Evolutionary conservation across 306 rosid species (phyloP).

Genomic region (Pterocarpus santalinus): DNA sequence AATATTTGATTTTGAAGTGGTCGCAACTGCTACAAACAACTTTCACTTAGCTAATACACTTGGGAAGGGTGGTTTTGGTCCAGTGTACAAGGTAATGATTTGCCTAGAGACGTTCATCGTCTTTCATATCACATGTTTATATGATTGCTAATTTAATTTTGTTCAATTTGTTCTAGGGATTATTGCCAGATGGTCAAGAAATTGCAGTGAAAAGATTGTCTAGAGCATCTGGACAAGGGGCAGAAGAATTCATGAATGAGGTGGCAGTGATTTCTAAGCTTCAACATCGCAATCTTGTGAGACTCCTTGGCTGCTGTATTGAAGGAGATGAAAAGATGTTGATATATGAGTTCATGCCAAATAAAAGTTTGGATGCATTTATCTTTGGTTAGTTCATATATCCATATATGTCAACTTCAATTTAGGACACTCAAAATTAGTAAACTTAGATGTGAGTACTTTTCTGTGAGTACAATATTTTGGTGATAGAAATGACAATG

Average conservation of each 20-base stretch:
- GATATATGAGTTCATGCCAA: conserved; percentile 62
- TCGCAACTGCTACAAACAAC: conserved; percentile 56
- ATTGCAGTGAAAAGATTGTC: conserved; percentile 61
- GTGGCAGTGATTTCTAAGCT: conserved; percentile 59
- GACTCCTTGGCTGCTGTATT: conserved; percentile 54
- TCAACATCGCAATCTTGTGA: conserved; percentile 66
- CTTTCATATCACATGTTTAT: neutral
- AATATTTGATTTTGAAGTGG: conserved; percentile 44
- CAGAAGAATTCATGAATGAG: conserved; percentile 60
- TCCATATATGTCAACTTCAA: neutral
- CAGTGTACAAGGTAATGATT: conserved; percentile 49
- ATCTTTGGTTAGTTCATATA: conserved; percentile 52
- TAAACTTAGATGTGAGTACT: neutral
- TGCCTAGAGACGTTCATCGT: neutral
- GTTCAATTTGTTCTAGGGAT: conserved; percentile 31
- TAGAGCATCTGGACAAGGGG: conserved; percentile 59
- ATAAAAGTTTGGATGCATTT: conserved; percentile 55
- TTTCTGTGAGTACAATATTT: neutral
- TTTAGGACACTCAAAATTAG: neutral
- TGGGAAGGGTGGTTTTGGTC: conserved; percentile 56
- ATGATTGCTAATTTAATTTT: neutral
- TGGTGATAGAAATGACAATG: neutral
- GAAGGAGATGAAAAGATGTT: conserved; percentile 60
- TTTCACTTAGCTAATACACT: conserved; percentile 45
- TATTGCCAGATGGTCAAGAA: conserved; percentile 54